Conservation (phyloP, 257 asterid species). For the Solanum clarkiae region DNA sequence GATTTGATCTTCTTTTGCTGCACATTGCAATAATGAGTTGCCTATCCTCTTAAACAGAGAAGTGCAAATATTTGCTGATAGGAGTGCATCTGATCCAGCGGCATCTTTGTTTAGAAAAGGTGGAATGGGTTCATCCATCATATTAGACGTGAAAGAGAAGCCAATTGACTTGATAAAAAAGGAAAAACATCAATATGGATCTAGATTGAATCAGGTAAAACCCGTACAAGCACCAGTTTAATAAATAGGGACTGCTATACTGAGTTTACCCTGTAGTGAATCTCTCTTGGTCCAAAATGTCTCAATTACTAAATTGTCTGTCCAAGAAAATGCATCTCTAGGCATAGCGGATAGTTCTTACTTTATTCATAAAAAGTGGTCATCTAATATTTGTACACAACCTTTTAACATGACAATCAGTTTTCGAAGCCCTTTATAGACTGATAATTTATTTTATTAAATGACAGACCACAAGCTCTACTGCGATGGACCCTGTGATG, state of each 20-base stretch:
- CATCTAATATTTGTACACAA: not conserved
- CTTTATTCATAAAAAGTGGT: not conserved
- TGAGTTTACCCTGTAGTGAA: not conserved
- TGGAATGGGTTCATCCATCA: conserved; percentile 15
- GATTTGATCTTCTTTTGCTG: not conserved
- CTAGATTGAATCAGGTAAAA: conserved; percentile 24
- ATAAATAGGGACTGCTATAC: not conserved
- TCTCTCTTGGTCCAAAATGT: not conserved
- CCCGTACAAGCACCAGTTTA: not conserved
- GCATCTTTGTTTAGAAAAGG: conserved; percentile 20
- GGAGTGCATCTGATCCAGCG: conserved; percentile 19
- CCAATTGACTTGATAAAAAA: conserved; percentile 15
- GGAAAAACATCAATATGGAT: conserved; percentile 16
- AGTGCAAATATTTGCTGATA: conserved; percentile 34
- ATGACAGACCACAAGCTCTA: conserved; percentile 29
- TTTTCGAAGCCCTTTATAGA: not conserved
- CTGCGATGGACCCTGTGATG: conserved; percentile 6
- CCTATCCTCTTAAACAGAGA: conserved; percentile 34
- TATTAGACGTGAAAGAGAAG: conserved; percentile 17
- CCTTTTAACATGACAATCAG: not conserved
- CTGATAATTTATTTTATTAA: not conserved
- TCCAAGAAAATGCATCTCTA: not conserved
- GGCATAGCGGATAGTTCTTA: not conserved
- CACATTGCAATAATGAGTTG: not conserved
- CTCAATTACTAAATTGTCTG: not conserved